A percentile compares a stretch with the other conserved stretches of the same genome.
These are phyloP conservation scores for Loxodes magnus DNA, from an alignment of 73 alveolate genomes.

Conservation along the genomic window DNA sequence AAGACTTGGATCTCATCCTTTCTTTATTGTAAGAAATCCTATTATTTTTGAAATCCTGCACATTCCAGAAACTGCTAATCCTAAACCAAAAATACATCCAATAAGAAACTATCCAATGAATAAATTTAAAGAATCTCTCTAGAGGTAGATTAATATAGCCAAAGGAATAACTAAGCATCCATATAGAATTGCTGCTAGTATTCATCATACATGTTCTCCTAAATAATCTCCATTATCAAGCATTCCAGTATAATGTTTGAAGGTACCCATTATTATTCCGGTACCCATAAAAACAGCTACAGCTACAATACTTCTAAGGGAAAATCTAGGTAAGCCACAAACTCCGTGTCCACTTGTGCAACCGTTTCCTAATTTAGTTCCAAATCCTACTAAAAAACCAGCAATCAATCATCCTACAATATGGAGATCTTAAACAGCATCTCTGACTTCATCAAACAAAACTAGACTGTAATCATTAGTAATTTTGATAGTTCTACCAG, in stretches of 20 bases:
- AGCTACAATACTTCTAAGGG: slow-evolving; percentile 56
- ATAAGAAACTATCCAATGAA: background rate
- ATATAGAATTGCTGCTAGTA: background rate
- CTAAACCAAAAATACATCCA: slow-evolving; percentile 68
- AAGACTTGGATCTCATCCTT: slow-evolving; percentile 85
- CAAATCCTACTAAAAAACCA: slow-evolving; percentile 91
- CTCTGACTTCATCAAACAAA: slow-evolving; percentile 4
- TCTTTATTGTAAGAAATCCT: slow-evolving; percentile 67
- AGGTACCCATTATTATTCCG: slow-evolving; percentile 25
- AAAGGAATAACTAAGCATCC: background rate
- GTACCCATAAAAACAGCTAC: slow-evolving; percentile 30
- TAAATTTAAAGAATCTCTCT: background rate
- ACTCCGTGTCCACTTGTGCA: slow-evolving; percentile 98
- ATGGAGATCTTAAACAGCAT: background rate
- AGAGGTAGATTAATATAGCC: too few species aligned
- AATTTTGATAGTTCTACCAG: background rate
- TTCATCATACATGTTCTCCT: background rate
- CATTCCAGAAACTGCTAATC: slow-evolving; percentile 81
- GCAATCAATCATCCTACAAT: slow-evolving; percentile 57
- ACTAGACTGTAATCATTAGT: slow-evolving; percentile 6
- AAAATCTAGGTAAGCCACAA: slow-evolving; percentile 88
- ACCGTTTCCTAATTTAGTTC: slow-evolving; percentile 90
- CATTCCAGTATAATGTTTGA: slow-evolving; percentile 2
- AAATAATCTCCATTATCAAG: background rate
- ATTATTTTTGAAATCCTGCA: slow-evolving; percentile 58